phyloP scores from a whole-genome alignment of 495 filamentous ascomycete species.

The Lindgomyces ingoldianus region DNA sequence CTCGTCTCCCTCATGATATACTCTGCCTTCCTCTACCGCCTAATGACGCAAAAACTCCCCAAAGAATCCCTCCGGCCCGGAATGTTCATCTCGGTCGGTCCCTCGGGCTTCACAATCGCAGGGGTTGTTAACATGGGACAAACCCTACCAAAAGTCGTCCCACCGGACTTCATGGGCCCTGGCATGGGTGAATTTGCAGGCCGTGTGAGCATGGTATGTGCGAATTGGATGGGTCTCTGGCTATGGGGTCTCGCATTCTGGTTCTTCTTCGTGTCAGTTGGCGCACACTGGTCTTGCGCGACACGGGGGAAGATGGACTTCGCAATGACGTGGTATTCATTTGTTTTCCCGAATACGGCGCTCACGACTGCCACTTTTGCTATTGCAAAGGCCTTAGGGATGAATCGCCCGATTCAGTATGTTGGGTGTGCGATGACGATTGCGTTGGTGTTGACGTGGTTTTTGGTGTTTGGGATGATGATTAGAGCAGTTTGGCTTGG shows the following conservation, averaged over 20 bases:
- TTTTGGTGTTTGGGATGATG: slow-evolving; percentile 71
- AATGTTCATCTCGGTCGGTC: slow-evolving; percentile 84
- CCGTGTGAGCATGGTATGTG: slow-evolving; percentile 55
- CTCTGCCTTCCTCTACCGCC: slow-evolving; percentile 79
- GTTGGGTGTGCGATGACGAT: slow-evolving; percentile 66
- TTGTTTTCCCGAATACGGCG: slow-evolving; percentile 84
- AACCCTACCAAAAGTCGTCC: slow-evolving; percentile 50
- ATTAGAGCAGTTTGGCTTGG: slow-evolving; percentile 62
- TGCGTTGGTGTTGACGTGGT: slow-evolving; percentile 66
- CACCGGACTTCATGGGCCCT: slow-evolving; percentile 58
- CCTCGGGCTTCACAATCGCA: slow-evolving; percentile 74
- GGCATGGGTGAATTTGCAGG: slow-evolving; percentile 56
- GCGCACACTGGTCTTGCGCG: slow-evolving; percentile 75
- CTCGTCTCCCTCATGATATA: slow-evolving; percentile 84
- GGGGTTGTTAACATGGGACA: slow-evolving; percentile 64
- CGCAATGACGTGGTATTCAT: slow-evolving; percentile 87
- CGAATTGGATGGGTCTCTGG: slow-evolving; percentile 69
- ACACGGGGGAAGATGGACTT: slow-evolving; percentile 63
- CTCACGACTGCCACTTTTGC: slow-evolving; percentile 72
- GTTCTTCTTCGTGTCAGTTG: slow-evolving; percentile 81
- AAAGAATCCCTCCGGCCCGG: slow-evolving; percentile 73
- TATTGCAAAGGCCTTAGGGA: slow-evolving; percentile 52
- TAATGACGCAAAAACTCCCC: slow-evolving; percentile 91
- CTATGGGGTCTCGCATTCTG: slow-evolving; percentile 82
- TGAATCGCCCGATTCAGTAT: slow-evolving; percentile 55